Evolutionary conservation across 257 asterid genomes (phyloP).

Genomic region (Euphrasia confusa): DNA sequence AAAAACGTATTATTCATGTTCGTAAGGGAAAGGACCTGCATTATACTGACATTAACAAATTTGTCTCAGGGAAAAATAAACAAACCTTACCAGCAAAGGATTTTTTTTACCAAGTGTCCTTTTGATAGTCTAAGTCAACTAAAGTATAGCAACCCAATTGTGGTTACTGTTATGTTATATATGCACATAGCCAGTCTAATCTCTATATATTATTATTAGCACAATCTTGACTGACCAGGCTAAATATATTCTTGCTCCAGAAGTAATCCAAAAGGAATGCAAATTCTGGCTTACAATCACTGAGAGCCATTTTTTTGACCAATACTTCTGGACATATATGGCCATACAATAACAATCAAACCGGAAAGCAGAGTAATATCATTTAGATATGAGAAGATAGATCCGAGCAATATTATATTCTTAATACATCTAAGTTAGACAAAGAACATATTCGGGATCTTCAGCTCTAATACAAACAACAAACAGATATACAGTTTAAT

Average conservation of each 20-base stretch:
- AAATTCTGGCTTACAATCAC: conserved; percentile 12
- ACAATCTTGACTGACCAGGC: background rate
- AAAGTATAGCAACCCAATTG: conserved; percentile 5
- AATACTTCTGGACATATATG: background rate
- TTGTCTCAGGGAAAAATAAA: background rate
- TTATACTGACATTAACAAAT: background rate
- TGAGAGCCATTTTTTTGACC: background rate
- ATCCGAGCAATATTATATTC: background rate
- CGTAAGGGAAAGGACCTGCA: background rate
- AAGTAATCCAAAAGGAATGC: background rate
- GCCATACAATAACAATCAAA: background rate
- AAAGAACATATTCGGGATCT: background rate
- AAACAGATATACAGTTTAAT: background rate
- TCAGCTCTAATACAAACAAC: background rate
- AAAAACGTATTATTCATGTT: background rate
- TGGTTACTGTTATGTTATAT: background rate
- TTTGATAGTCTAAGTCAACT: background rate
- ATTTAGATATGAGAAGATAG: background rate
- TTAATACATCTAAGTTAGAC: background rate
- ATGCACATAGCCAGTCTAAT: background rate
- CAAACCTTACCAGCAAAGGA: background rate
- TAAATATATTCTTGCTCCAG: conserved; percentile 11
- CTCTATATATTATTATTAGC: background rate
- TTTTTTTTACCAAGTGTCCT: background rate
- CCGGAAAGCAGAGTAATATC: background rate